Conservation (phyloP, 805 yeast genomes). For the Candida nitratophila region DNA sequence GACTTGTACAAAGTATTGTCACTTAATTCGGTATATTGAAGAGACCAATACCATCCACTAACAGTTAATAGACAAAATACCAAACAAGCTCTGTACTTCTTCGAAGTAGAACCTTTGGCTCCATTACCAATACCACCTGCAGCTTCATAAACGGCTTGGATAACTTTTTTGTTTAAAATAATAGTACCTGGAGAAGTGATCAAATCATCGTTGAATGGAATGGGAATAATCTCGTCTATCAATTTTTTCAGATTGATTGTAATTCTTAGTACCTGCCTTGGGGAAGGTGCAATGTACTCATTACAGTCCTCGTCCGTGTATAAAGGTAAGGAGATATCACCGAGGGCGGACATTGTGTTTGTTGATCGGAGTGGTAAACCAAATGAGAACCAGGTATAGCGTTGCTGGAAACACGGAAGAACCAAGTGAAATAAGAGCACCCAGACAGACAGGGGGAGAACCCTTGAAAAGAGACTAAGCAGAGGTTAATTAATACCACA, state of each 20-base stretch:
- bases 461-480: too few relatives aligned
- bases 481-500: too few relatives aligned
- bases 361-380: too few relatives aligned
- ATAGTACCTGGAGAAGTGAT: conserved; percentile 53
- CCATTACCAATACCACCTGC: conserved; percentile 77
- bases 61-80: conserved; percentile 69
- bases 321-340: conserved; percentile 15
- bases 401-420: too few relatives aligned
- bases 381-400: too few relatives aligned
- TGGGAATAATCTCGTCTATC: conserved; percentile 66
- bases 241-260: conserved; percentile 67
- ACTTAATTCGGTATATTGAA: conserved; percentile 52
- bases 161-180: conserved; percentile 49
- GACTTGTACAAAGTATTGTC: conserved; percentile 57
- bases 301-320: conserved; percentile 24
- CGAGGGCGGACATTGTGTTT: conserved; percentile 2
- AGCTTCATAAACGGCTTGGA: conserved; percentile 58
- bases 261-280: conserved; percentile 62
- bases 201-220: conserved; percentile 43
- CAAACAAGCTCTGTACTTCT: conserved; percentile 59
- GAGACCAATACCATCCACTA: conserved; percentile 68
- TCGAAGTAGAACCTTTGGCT: conserved; percentile 42
- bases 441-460: too few relatives aligned
- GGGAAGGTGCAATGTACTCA: conserved; percentile 39
- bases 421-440: too few relatives aligned